Evolutionary conservation across 441 rosid species (phyloP), one percentile per base, ranked within the genome.

Genomic region (Gossypium trilobum): DNA sequence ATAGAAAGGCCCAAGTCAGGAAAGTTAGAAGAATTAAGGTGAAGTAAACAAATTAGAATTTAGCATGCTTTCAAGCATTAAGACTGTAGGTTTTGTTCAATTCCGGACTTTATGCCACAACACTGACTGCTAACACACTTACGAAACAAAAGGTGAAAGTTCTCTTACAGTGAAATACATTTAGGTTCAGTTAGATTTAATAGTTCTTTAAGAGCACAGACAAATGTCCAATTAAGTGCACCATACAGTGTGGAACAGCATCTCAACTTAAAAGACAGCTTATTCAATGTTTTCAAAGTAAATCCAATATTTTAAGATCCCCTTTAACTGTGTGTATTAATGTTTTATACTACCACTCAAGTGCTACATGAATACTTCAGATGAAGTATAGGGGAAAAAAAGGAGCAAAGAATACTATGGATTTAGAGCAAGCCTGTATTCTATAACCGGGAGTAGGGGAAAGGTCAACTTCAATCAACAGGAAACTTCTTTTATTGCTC

Each of bases 1-100:
- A 58, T 39, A 7, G 66, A 58, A 73, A 75, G 68, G 76, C 56
- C 67, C 64, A 80, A 50, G 75, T 73, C 78, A 79, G 75, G 59
- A 54, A 60, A 80, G 55, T 27, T 50, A 42, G 61, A 52, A 74
- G 33, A 57, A 57, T 11, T 29, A 70, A 48, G 52, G 66, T 16
- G 44, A 78, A 66, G 22, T 19, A 17, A 74, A 70, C 66, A 33
- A 42, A 62, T 14, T 42, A 51, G 23, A 75, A 42, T 60, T 73
- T 14, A 36, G 16, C 19, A 74, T 59, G 57, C 50, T 63, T 54
- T 73, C 17, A 64, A 64, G 48, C 13, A 42, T 42, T 42, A 42
- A 9, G 48, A 42, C 16, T 19, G 13, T 22, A 64, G 54, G 54
- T 42, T 42, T 39, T 42, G 19, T 20, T 42, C 19, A 42, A 42